A percentile compares a stretch with the other conserved stretches of the same genome.
Evolutionary conservation across 1,139 yeast genomes (phyloP).

Genomic region (Hanseniaspora gamundiae): DNA sequence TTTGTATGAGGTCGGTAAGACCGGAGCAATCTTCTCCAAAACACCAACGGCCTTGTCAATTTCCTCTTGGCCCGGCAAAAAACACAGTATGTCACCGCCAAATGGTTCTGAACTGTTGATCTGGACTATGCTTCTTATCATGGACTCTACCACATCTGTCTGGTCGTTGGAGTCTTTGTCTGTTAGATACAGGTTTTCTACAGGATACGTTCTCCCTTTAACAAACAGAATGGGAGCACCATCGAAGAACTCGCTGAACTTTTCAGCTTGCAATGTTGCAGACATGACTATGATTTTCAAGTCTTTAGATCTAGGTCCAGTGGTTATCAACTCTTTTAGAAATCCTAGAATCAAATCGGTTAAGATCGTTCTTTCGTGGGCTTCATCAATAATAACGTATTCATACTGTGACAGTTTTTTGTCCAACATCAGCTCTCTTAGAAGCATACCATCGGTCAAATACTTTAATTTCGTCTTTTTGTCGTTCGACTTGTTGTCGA

Average conservation of each 20-base stretch:
- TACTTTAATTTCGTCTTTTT: constrained; percentile 62
- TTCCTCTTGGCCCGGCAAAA: constrained; percentile 94
- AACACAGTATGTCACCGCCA: constrained; percentile 77
- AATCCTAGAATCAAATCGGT: constrained; percentile 88
- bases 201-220: constrained; percentile 86
- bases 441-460: constrained; percentile 92
- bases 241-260: constrained; percentile 65
- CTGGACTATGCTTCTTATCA: constrained; percentile 65
- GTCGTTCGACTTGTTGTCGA: constrained; percentile 40
- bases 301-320: constrained; percentile 34
- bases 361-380: constrained; percentile 89
- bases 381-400: constrained; percentile 85
- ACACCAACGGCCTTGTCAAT: constrained; percentile 73
- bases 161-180: constrained; percentile 35
- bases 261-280: constrained; percentile 91
- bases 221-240: constrained; percentile 71
- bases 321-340: constrained; percentile 47
- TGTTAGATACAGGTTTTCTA: constrained; percentile 52
- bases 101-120: constrained; percentile 64
- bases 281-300: constrained; percentile 62
- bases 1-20: constrained; percentile 30
- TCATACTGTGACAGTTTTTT: constrained; percentile 50
- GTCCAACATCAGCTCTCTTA: constrained; percentile 81
- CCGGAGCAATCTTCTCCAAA: constrained; percentile 48
- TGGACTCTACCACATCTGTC: constrained; percentile 64